These are phyloP conservation scores for Asterionellopsis glacialis DNA, from an alignment of 108 stramenopile genomes.

Conservation along the genomic window DNA sequence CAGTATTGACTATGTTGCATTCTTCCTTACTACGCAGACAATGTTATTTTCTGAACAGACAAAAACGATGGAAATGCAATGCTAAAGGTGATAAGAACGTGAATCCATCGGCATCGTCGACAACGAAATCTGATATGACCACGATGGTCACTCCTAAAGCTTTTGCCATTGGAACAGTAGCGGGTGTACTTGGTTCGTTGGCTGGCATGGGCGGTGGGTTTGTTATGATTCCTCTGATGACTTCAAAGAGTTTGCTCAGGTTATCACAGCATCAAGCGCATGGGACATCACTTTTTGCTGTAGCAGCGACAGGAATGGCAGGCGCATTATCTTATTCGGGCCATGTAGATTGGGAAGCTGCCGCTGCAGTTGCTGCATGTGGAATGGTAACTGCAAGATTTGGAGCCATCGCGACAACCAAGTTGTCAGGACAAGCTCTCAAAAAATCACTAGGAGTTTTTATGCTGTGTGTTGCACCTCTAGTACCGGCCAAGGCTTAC, in stretches of 20 bases:
- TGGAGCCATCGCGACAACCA: conserved; percentile 58
- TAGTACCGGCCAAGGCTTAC: conserved; percentile 72
- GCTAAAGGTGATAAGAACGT: too few relatives aligned
- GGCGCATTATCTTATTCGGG: conserved; percentile 73
- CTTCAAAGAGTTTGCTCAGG: conserved; percentile 40
- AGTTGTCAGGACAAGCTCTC: conserved; percentile 38
- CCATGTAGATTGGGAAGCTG: conserved; percentile 70
- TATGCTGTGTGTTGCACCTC: conserved; percentile 83
- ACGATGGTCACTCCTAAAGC: conserved; percentile 23
- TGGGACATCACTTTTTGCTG: conserved; percentile 87
- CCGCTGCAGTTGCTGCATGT: conserved; percentile 57
- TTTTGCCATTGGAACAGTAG: conserved; percentile 67
- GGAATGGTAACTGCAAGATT: conserved; percentile 77
- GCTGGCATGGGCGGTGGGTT: conserved; percentile 94
- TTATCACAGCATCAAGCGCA: conserved; percentile 89
- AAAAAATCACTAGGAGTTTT: conserved; percentile 69
- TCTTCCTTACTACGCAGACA: too few relatives aligned
- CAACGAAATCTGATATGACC: too few relatives aligned
- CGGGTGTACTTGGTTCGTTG: conserved; percentile 74
- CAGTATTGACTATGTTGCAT: too few relatives aligned
- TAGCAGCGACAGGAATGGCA: conserved; percentile 82
- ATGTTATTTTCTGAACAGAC: too few relatives aligned
- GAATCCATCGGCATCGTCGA: too few relatives aligned
- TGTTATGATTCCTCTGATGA: conserved; percentile 77
- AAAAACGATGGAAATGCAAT: too few relatives aligned